phyloP scores from a whole-genome alignment of 352 stramenopile genomes.

The Phytophthora colocasiae region DNA sequence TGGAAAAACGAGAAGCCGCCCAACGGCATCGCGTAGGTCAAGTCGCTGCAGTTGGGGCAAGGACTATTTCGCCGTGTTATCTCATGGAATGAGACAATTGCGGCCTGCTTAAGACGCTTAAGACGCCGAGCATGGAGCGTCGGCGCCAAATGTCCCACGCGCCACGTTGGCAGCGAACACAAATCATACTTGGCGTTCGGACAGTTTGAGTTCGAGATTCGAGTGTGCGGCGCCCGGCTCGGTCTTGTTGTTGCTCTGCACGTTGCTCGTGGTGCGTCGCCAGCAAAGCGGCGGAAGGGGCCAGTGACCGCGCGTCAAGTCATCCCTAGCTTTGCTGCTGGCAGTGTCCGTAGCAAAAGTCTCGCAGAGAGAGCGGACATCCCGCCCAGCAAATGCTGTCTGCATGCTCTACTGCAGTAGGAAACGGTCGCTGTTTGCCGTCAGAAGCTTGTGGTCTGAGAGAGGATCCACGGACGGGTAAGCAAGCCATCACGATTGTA shows the following conservation, averaged over 20 bases:
- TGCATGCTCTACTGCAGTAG: constrained; percentile 2
- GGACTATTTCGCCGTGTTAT: constrained; percentile 9
- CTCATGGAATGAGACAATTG: constrained; percentile 21
- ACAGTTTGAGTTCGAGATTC: constrained; percentile 10
- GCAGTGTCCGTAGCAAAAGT: neutral
- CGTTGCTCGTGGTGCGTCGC: neutral
- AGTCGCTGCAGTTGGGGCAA: constrained; percentile 15
- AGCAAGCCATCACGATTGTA: neutral
- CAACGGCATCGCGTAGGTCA: constrained; percentile 20
- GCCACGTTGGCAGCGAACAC: constrained; percentile 23
- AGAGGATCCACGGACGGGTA: constrained; percentile 17
- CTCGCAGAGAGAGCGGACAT: constrained; percentile 9
- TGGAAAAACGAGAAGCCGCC: constrained; percentile 4
- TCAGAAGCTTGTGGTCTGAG: constrained; percentile 8
- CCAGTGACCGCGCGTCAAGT: constrained; percentile 34
- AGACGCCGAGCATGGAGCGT: constrained; percentile 5
- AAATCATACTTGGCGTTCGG: constrained; percentile 23
- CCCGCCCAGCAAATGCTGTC: neutral
- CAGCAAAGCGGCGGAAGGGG: constrained; percentile 23
- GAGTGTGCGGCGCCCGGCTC: neutral
- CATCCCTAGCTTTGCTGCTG: constrained; percentile 15
- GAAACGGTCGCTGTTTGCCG: constrained; percentile 23
- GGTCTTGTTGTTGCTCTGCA: constrained; percentile 3
- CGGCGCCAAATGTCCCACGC: constrained; percentile 18
- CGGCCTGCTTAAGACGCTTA: constrained; percentile 2